A percentile compares a stretch with the other conserved stretches of the same genome.
phyloP scores from a whole-genome alignment of 495 filamentous ascomycete species.

The Bacidia rubella region DNA sequence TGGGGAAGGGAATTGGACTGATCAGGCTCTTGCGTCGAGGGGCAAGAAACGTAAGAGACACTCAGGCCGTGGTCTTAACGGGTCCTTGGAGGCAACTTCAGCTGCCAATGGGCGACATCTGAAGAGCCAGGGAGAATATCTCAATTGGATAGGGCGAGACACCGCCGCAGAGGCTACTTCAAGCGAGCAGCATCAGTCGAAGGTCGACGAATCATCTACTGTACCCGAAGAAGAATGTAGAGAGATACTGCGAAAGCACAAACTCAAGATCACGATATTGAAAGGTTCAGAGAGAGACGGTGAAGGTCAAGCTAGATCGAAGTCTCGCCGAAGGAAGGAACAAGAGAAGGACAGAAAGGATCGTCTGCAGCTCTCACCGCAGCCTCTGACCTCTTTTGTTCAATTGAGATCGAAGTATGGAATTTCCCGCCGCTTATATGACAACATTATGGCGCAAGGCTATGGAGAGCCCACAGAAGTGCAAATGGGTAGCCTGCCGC shows the following conservation, averaged over 20 bases:
- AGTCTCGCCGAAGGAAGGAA: conserved; percentile 33
- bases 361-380: conserved; percentile 44
- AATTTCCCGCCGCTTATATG: conserved; percentile 53
- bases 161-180: neutral
- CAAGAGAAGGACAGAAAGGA: conserved; percentile 30
- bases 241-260: conserved; percentile 64
- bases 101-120: neutral
- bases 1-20: neutral
- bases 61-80: neutral
- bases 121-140: neutral
- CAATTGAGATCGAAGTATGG: conserved; percentile 56
- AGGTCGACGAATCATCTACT: conserved; percentile 15
- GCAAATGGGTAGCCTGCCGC: conserved; percentile 71
- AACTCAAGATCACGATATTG: conserved; percentile 72
- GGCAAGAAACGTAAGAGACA: conserved; percentile 13
- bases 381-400: conserved; percentile 65
- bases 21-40: neutral
- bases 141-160: neutral
- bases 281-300: conserved; percentile 26
- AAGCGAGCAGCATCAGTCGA: neutral
- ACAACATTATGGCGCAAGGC: conserved; percentile 71
- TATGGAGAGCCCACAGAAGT: conserved; percentile 86
- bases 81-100: neutral
- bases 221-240: conserved; percentile 54
- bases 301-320: conserved; percentile 18